A percentile compares a stretch with the other conserved stretches of the same genome.
phyloP scores from a whole-genome alignment of 2,329 filamentous ascomycete genomes.

The Trichocomaceae sp. region DNA sequence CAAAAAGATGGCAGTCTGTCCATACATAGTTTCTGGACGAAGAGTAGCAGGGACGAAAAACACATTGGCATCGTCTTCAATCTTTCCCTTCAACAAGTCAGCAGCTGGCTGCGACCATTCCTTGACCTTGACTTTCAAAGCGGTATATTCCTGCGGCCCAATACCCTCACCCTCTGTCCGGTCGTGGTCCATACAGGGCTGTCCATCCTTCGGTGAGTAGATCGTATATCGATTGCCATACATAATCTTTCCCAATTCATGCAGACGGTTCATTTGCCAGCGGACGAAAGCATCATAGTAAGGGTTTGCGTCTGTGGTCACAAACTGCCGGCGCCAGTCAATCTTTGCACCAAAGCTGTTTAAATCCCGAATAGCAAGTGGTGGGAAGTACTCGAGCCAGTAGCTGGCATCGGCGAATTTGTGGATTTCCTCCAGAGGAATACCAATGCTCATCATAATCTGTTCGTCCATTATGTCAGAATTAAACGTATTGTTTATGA shows the following conservation, averaged over 20 bases:
- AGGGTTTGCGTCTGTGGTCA: slow-evolving; percentile 93
- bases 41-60: slow-evolving; percentile 90
- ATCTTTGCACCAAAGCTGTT: slow-evolving; percentile 78
- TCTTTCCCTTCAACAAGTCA: slow-evolving; percentile 65
- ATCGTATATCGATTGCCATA: slow-evolving; percentile 91
- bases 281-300: slow-evolving; percentile 93
- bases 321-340: slow-evolving; percentile 87
- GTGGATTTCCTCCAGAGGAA: slow-evolving; percentile 82
- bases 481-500: neutral
- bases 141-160: slow-evolving; percentile 85
- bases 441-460: slow-evolving; percentile 87
- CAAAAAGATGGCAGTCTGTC: slow-evolving; percentile 92
- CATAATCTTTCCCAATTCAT: slow-evolving; percentile 85
- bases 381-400: slow-evolving; percentile 89
- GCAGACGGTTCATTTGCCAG: slow-evolving; percentile 95
- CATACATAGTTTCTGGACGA: slow-evolving; percentile 97
- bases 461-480: slow-evolving; percentile 29
- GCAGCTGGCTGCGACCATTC: slow-evolving; percentile 78
- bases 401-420: slow-evolving; percentile 84
- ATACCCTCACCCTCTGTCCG: slow-evolving; percentile 73
- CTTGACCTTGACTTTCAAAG: slow-evolving; percentile 81
- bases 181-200: slow-evolving; percentile 85
- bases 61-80: slow-evolving; percentile 71
- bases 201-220: slow-evolving; percentile 82
- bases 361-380: slow-evolving; percentile 68